Evolutionary conservation across 1,284 basidiomycete genomes (phyloP).

Genomic region (Porodaedalea pini): DNA sequence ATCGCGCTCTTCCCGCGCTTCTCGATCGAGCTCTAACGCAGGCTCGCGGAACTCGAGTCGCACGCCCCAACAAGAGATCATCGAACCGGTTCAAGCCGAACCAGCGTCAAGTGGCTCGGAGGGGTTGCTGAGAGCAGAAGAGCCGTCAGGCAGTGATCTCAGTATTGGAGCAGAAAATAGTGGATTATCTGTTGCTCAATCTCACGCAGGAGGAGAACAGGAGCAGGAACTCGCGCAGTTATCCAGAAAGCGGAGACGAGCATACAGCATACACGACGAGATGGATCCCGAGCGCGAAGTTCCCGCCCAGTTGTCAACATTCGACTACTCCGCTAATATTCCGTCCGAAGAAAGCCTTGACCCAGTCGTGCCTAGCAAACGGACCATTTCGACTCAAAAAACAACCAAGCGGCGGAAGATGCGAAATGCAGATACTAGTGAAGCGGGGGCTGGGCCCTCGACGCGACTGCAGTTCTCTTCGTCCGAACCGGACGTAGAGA

Average conservation of each 20-base stretch:
- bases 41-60: conserved; percentile 10
- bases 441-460: neutral
- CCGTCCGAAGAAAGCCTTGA: neutral
- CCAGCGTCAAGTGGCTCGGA: too few species aligned
- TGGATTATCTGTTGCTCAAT: too few species aligned
- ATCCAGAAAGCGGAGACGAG: neutral
- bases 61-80: too few species aligned
- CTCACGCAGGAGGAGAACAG: too few species aligned
- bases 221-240: neutral
- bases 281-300: neutral
- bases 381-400: too few species aligned
- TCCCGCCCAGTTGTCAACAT: neutral
- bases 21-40: neutral
- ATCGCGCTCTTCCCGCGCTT: conserved; percentile 10
- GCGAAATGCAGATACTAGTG: neutral
- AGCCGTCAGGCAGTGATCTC: too few species aligned
- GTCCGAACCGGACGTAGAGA: conserved; percentile 6
- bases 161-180: too few species aligned
- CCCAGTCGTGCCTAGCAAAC: too few species aligned
- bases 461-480: neutral
- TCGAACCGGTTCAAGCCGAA: too few species aligned
- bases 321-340: neutral
- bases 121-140: too few species aligned
- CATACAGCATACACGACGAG: conserved; percentile 8
- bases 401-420: neutral